Conservation (phyloP, 164 flowering plant species). For the Berberis thunbergii region DNA sequence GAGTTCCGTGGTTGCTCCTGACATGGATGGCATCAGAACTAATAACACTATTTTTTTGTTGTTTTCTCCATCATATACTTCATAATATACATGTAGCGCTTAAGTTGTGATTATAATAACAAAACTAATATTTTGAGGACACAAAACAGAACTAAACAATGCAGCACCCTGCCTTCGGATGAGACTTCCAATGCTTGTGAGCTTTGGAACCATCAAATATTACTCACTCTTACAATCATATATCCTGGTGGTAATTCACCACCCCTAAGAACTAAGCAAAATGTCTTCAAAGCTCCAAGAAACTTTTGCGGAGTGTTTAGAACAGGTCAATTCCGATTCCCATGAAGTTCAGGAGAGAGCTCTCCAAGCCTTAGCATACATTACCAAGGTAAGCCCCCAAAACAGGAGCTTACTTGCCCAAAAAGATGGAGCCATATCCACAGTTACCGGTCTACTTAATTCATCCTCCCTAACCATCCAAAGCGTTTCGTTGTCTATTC, state of each 20-base stretch:
- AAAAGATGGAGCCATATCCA: constrained; percentile 32
- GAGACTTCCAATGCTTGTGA: constrained; percentile 6
- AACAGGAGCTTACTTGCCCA: constrained; percentile 41
- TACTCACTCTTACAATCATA: not conserved
- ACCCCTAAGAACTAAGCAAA: not conserved
- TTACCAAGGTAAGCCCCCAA: constrained; percentile 52
- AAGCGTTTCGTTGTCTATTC: constrained; percentile 39
- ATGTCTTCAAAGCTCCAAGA: constrained; percentile 8
- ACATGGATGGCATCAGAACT: no score
- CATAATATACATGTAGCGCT: no score
- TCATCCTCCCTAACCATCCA: constrained; percentile 26
- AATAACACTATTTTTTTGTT: no score
- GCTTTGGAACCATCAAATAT: constrained; percentile 4
- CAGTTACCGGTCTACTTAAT: constrained; percentile 28
- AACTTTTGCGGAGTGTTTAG: constrained; percentile 8
- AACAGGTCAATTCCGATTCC: constrained; percentile 22
- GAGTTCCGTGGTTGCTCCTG: no score
- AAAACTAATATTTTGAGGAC: not conserved
- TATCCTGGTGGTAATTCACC: not conserved
- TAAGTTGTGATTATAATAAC: no score
- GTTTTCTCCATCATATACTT: no score
- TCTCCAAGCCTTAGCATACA: constrained; percentile 29
- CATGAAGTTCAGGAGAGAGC: constrained; percentile 29
- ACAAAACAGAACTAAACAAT: not conserved
- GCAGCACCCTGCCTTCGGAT: not conserved